Percentiles rank a stretch among this genome's conserved stretches.
Evolutionary conservation across 257 asterid genomes (phyloP).

Genomic region (Solanum lycopersicoides): DNA sequence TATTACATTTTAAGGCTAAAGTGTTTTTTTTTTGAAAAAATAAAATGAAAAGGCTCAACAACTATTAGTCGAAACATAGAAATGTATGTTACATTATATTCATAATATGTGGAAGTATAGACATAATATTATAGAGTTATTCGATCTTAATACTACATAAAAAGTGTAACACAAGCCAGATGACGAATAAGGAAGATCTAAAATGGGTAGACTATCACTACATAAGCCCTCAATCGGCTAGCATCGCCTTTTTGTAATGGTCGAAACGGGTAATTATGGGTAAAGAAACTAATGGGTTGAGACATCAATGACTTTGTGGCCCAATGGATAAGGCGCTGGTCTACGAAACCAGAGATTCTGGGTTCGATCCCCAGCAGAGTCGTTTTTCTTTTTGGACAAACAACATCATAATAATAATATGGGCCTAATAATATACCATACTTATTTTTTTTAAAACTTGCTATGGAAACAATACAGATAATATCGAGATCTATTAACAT

Average conservation of each 20-base stretch:
- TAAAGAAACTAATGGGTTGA: too few relatives aligned
- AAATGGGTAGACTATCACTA: background rate
- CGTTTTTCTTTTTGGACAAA: background rate
- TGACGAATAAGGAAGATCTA: background rate
- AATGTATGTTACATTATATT: background rate
- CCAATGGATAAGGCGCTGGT: slow-evolving; percentile 99
- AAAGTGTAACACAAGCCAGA: background rate
- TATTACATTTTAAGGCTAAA: too few relatives aligned
- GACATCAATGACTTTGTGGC: slow-evolving; percentile 28
- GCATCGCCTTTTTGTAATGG: background rate
- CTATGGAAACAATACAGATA: too few relatives aligned
- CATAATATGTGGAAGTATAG: background rate
- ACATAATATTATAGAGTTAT: background rate
- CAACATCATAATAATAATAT: too few relatives aligned
- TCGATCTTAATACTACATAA: background rate
- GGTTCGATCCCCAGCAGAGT: slow-evolving; percentile 98
- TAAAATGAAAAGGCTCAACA: background rate
- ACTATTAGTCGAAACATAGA: background rate
- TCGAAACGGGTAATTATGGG: background rate
- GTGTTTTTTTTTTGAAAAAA: background rate
- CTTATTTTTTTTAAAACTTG: too few relatives aligned
- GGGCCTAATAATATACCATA: too few relatives aligned
- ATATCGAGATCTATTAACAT: background rate
- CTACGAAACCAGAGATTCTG: slow-evolving; percentile 96
- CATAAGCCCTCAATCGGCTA: background rate